Base-by-base conservation (phyloP, 31 red algal genomes). In the Porphyra umbilicalis region DNA sequence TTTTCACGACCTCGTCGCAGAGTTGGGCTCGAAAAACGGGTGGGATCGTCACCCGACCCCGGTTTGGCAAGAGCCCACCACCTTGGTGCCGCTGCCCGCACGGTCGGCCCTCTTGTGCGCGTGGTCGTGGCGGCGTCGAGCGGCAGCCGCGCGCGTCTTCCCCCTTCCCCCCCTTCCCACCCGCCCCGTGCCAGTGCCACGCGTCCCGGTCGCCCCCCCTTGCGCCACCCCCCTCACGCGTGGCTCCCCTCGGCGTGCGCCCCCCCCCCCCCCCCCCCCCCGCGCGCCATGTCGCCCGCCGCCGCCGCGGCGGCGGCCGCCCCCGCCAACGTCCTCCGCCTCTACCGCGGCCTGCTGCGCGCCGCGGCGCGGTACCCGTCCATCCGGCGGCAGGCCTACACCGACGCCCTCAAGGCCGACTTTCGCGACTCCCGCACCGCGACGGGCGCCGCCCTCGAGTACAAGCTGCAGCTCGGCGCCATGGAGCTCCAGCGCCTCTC, bases 141-240 rank as follows among this genome's bases (percentile, higher is more conserved):
- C 20, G 68, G 36, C 81, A 25, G 42, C 67, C 34, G 76, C 74
- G 74, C 82, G 68, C 39, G 25, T 33, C 77, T 77, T 67, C 15
- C 6, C 34, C 34, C 76, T 8, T 1, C 75, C 3, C 74, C 31
- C 30, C 18, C 83, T 13, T 35, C 38, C 10, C 15, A 33, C 83
- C 57, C 83, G 77, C 77, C 76, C 30, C 76, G 77, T 79, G 71
- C 76, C 1, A 79, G 77, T 1, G 77, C 76, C 35, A 77, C 46
- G 2, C 83, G 77, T 36, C 83, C 83, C 36, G 46, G 77, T 29
- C 83, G 77, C 35, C 83, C 75, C 76, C 83, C 76, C 11, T 42
- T 77, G 38, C 31, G 77, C 25, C 16, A 20, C 78, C 39, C 75
- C 83, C 37, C 75, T 36, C 3, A 78, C 83, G 44, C 46, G 10